Evolutionary conservation across 2,329 filamentous ascomycete genomes (phyloP).

Genomic region (Eutypa lata): DNA sequence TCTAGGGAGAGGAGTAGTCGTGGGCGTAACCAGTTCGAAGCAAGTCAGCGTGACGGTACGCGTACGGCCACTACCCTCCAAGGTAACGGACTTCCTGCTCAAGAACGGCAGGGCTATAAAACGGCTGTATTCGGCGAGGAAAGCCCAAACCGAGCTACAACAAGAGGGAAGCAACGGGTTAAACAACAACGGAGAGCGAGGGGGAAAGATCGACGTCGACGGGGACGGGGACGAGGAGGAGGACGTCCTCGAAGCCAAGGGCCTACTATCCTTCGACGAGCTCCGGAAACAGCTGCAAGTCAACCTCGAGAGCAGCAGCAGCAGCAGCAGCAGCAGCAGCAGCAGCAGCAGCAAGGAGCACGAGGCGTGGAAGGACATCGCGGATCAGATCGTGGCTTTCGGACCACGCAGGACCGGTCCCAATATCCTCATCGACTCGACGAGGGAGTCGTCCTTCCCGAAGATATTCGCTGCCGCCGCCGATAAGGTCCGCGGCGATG

Average conservation of each 20-base stretch:
- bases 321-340: conserved; percentile 41
- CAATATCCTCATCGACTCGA: conserved; percentile 85
- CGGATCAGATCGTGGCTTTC: conserved; percentile 85
- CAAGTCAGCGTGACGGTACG: conserved; percentile 75
- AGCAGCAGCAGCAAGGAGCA: conserved; percentile 53
- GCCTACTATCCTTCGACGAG: conserved; percentile 65
- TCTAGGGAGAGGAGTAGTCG: conserved; percentile 76
- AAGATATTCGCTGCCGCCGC: conserved; percentile 58
- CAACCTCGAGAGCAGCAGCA: conserved; percentile 63
- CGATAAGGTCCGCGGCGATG: conserved; percentile 26
- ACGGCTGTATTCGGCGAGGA: conserved; percentile 69
- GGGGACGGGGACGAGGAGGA: conserved; percentile 38
- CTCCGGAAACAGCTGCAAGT: conserved; percentile 71
- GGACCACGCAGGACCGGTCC: conserved; percentile 82
- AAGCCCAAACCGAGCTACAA: conserved; percentile 37
- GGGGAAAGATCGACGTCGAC: conserved; percentile 46
- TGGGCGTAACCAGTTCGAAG: conserved; percentile 77
- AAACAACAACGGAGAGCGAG: too few species aligned
- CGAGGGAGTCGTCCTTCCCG: conserved; percentile 63
- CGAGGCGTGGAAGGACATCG: conserved; percentile 72
- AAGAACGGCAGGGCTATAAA: conserved; percentile 81
- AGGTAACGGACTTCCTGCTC: conserved; percentile 79
- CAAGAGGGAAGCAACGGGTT: conserved; percentile 32
- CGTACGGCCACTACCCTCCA: conserved; percentile 72
- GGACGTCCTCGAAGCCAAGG: conserved; percentile 56